Percentiles rank a stretch among this genome's conserved stretches.
Evolutionary conservation across 768 basidiomycete genomes (phyloP).

Genomic region (Panaeolus papilionaceus): DNA sequence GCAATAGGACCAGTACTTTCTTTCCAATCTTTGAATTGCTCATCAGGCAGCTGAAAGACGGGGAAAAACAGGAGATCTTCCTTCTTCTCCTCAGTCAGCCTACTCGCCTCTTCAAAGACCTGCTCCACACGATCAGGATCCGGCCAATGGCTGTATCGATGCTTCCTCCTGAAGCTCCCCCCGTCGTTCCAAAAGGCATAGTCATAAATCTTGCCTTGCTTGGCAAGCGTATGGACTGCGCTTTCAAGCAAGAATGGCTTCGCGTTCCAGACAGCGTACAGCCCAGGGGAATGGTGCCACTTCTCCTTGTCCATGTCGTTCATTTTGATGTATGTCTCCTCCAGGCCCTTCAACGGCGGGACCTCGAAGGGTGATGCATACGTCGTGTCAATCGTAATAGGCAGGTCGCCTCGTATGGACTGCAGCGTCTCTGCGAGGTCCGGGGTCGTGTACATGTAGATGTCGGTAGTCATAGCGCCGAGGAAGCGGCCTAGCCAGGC

Average conservation of each 20-base stretch:
- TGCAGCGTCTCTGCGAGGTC: conserved; percentile 41
- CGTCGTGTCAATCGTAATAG: conserved; percentile 51
- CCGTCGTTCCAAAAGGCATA: conserved; percentile 67
- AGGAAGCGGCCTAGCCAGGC: conserved; percentile 53
- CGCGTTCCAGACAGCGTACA: conserved; percentile 60
- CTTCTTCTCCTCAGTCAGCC: conserved; percentile 33
- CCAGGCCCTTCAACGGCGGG: conserved; percentile 46
- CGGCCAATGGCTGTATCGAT: conserved; percentile 55
- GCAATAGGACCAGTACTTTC: conserved; percentile 57
- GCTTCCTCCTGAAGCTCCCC: conserved; percentile 52
- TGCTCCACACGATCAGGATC: conserved; percentile 44
- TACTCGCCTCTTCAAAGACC: conserved; percentile 46
- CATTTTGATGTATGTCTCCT: conserved; percentile 45
- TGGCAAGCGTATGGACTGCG: conserved; percentile 37
- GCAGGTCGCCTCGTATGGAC: conserved; percentile 36
- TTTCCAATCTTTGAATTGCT: conserved; percentile 43
- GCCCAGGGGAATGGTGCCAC: conserved; percentile 45
- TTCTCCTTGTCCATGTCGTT: conserved; percentile 52
- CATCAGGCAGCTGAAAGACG: conserved; percentile 41
- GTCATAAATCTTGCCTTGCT: conserved; percentile 42
- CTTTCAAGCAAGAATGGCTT: conserved; percentile 59
- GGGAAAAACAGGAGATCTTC: conserved; percentile 58
- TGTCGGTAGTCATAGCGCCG: conserved; percentile 48
- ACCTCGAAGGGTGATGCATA: conserved; percentile 55
- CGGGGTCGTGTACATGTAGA: conserved; percentile 60